Base-by-base conservation (phyloP, 169 alveolate genomes). In the Cryptosporidium tyzzeri region DNA sequence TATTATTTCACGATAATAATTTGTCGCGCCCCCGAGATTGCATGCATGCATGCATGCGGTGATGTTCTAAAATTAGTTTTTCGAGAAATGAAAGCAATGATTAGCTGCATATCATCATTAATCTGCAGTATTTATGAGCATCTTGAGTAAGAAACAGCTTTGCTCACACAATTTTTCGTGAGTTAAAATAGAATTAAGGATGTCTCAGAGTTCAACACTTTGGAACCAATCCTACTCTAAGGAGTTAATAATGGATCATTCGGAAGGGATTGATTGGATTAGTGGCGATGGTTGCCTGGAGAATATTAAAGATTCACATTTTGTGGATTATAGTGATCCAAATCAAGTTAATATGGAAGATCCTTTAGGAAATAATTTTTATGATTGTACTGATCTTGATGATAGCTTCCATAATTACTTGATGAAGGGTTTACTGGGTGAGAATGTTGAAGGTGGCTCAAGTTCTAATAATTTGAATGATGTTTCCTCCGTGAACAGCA, bases 381-480 rank as follows among this genome's bases (percentile, higher is more conserved):
- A 80, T 41, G 89, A 80, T 51, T 80, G 80, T 48, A 33, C 89
- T 1, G 89, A 65, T 6, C 68, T 80, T 37, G 89, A 80, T 62
- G 89, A 80, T 16, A 65, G 35, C 23, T 58, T 80, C 35, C 89
- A 80, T 31, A 61, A 14, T 65, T 80, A 80, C 53, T 16, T 80
- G 53, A 44, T 80, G 21, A 80, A 80, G 33, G 89, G 89, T 14
- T 23, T 80, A 12, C 16, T 80, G 45, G 89, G 80, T n/a, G 89
- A 35, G 14, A 55, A 26, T 55, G 12, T 55, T n/a, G 67, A 55
- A 23, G 37, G 35, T n/a, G 67, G 37, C 3, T 55, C 67, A n/a
- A 16, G 67, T 9, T 21, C 67, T 3, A 55, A 9, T n/a, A 55
- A 23, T 55, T n/a, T n/a, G 67, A 26, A 55, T 26, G 67, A 26